These are phyloP conservation scores for Arabis hirsuta DNA, from an alignment of 345 rosid species.

Conservation along the genomic window DNA sequence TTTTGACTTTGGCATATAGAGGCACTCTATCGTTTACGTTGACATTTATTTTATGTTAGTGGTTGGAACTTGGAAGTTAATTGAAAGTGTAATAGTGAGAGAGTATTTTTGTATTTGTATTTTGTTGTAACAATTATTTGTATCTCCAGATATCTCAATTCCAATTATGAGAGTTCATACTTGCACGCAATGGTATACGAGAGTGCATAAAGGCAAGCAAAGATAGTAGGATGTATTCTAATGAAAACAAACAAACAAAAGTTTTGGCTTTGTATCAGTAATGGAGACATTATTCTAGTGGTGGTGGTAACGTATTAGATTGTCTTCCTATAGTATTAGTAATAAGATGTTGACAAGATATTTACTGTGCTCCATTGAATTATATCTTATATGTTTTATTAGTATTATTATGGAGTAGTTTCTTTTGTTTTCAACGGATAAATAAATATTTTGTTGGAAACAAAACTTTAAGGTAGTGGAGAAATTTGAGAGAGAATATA, in stretches of 20 bases:
- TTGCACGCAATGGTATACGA: slow-evolving; percentile 14
- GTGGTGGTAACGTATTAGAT: slow-evolving; percentile 31
- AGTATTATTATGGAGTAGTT: background rate
- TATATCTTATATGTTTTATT: background rate
- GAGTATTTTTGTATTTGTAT: background rate
- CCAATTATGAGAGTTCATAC: slow-evolving; percentile 12
- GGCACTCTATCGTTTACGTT: background rate
- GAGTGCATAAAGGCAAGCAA: slow-evolving; percentile 11
- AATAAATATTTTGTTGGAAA: too few relatives aligned
- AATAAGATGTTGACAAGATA: slow-evolving; percentile 32
- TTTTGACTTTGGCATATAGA: background rate
- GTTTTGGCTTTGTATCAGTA: slow-evolving; percentile 21
- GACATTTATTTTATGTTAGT: background rate
- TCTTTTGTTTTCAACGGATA: background rate
- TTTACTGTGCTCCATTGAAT: slow-evolving; percentile 15
- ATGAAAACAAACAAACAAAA: background rate
- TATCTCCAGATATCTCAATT: background rate
- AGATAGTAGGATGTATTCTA: background rate
- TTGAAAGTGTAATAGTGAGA: background rate
- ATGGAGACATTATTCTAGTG: slow-evolving; percentile 24
- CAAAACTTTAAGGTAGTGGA: too few relatives aligned
- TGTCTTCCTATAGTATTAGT: background rate
- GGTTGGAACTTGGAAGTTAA: background rate
- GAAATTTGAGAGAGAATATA: too few relatives aligned
- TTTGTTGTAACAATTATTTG: background rate